Evolutionary conservation across 352 stramenopile genomes (phyloP).

Genomic region (Pythium guiyangense): DNA sequence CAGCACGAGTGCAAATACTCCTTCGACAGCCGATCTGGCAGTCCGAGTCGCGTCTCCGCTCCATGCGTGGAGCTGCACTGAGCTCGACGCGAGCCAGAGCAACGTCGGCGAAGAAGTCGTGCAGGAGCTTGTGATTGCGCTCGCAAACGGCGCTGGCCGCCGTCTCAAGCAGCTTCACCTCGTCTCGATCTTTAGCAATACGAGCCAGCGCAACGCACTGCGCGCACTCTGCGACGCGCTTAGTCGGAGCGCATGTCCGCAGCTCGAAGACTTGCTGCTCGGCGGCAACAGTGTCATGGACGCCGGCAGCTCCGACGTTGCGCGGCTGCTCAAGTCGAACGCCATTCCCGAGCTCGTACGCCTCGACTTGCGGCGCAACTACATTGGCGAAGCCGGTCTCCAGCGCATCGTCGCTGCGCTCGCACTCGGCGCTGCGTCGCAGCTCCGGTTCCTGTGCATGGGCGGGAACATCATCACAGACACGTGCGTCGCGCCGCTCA

Average conservation of each 20-base stretch:
- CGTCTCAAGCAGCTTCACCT: constrained; percentile 54
- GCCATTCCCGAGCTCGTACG: constrained; percentile 30
- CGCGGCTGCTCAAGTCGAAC: constrained; percentile 29
- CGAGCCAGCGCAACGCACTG: constrained; percentile 41
- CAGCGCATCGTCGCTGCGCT: constrained; percentile 34
- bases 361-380: constrained; percentile 66
- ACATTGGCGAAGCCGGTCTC: constrained; percentile 62
- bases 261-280: constrained; percentile 52
- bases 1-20: not conserved
- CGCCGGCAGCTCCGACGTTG: constrained; percentile 40
- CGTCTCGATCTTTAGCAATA: constrained; percentile 67
- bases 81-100: constrained; percentile 47
- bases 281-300: constrained; percentile 66
- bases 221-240: constrained; percentile 37
- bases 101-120: constrained; percentile 55
- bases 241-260: constrained; percentile 33
- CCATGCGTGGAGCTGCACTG: constrained; percentile 54
- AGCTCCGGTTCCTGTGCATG: constrained; percentile 68
- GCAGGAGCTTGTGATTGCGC: constrained; percentile 29
- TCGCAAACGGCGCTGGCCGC: constrained; percentile 29
- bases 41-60: constrained; percentile 15
- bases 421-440: constrained; percentile 11
- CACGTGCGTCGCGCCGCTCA: constrained; percentile 53
- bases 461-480: constrained; percentile 80
- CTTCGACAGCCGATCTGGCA: too few species aligned